Evolutionary conservation across 2,329 filamentous ascomycete species (phyloP).

Genomic region (Curvularia eragrostidis): DNA sequence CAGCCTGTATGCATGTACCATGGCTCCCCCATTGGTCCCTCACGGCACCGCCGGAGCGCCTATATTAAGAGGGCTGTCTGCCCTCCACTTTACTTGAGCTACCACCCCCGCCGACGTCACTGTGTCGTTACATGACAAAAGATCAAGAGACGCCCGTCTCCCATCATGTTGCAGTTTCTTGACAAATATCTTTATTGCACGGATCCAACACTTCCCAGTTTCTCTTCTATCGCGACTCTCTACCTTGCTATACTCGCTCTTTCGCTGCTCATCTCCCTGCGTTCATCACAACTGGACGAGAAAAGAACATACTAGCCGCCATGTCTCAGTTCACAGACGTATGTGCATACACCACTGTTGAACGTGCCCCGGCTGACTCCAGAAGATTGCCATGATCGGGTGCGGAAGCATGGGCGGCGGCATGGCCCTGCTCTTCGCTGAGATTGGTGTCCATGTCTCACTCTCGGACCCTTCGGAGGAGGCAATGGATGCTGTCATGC

Average conservation of each 20-base stretch:
- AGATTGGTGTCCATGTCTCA: constrained; percentile 62
- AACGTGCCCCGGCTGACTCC: constrained; percentile 1
- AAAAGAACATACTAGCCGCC: constrained; percentile 16
- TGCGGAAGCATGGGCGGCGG: constrained; percentile 67
- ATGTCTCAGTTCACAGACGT: constrained; percentile 38
- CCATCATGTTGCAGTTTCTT: constrained; percentile 37
- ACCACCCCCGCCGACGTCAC: constrained; percentile 29
- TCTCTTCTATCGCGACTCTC: constrained; percentile 40
- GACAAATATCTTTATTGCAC: constrained; percentile 39
- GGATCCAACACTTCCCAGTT: constrained; percentile 40
- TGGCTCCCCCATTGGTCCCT: constrained; percentile 4
- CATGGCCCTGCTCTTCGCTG: constrained; percentile 65
- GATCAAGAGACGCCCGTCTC: constrained; percentile 5
- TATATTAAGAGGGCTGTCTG: constrained; percentile 5
- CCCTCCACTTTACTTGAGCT: constrained; percentile 5
- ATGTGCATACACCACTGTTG: constrained; percentile 9
- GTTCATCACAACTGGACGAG: constrained; percentile 25
- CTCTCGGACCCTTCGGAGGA: constrained; percentile 61
- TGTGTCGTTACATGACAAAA: constrained; percentile 9
- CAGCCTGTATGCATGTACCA: constrained; percentile 2
- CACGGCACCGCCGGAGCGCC: constrained; percentile 4
- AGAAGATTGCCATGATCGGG: constrained; percentile 63
- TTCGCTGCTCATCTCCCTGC: constrained; percentile 34
- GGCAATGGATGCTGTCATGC: constrained; percentile 55
- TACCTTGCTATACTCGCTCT: constrained; percentile 38